phyloP scores from a whole-genome alignment of 2,329 filamentous ascomycete species.

The Xylaria multiplex region DNA sequence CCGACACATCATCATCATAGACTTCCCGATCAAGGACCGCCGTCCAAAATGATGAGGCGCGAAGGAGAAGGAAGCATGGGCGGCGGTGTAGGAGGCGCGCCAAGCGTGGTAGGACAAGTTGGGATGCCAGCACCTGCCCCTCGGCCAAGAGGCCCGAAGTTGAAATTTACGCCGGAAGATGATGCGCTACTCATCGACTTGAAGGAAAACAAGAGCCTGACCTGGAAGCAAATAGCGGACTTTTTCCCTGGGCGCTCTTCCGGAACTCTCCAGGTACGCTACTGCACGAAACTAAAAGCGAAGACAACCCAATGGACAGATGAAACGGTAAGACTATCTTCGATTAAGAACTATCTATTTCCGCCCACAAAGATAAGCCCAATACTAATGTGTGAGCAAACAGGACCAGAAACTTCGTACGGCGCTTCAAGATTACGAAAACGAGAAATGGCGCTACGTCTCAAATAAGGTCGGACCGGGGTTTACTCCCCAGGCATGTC shows the following conservation, averaged over 20 bases:
- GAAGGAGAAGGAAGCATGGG: constrained; percentile 61
- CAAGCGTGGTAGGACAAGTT: constrained; percentile 85
- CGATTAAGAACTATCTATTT: background rate
- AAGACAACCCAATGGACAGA: constrained; percentile 95
- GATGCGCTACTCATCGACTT: constrained; percentile 87
- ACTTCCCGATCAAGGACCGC: constrained; percentile 76
- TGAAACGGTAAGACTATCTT: constrained; percentile 76
- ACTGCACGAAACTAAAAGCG: constrained; percentile 93
- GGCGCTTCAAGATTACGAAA: constrained; percentile 85
- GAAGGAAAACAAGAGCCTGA: constrained; percentile 93
- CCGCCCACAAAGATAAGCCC: background rate
- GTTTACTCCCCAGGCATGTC: constrained; percentile 87
- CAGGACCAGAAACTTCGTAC: constrained; percentile 81
- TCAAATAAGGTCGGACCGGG: constrained; percentile 90
- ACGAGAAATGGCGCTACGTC: constrained; percentile 92
- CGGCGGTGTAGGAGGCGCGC: constrained; percentile 65
- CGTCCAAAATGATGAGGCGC: constrained; percentile 73
- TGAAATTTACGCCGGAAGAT: constrained; percentile 94
- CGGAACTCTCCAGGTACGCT: constrained; percentile 90
- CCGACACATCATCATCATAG: constrained; percentile 83
- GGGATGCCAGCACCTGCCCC: constrained; percentile 88
- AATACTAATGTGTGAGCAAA: constrained; percentile 33
- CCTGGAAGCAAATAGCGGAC: constrained; percentile 97
- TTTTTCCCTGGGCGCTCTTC: constrained; percentile 93
- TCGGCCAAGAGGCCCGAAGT: constrained; percentile 84